These are phyloP conservation scores for Coemansia sp. DNA, from an alignment of 192 early-diverging fungal species.

Conservation along the genomic window DNA sequence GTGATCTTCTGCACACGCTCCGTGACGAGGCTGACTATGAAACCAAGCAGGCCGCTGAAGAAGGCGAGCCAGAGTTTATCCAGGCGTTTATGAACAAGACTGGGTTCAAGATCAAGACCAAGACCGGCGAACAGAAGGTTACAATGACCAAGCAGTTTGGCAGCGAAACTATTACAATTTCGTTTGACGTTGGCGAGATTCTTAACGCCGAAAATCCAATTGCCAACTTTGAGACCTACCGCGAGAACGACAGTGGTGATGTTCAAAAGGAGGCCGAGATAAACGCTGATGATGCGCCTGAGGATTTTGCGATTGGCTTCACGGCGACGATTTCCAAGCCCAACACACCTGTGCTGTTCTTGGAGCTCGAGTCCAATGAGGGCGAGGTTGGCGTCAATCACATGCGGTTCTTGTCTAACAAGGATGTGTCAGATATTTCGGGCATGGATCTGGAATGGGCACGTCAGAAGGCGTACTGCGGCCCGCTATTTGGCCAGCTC, in stretches of 20 bases:
- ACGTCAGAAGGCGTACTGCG: slow-evolving; percentile 81
- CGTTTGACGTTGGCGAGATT: slow-evolving; percentile 85
- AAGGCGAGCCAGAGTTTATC: slow-evolving; percentile 67
- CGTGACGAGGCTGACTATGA: slow-evolving; percentile 77
- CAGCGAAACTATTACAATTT: slow-evolving; percentile 84
- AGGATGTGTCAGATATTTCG: slow-evolving; percentile 61
- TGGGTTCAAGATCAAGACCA: slow-evolving; percentile 77
- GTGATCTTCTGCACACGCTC: slow-evolving; percentile 70
- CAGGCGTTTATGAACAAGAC: slow-evolving; percentile 68
- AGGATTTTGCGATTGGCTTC: slow-evolving; percentile 75
- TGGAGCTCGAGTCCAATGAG: slow-evolving; percentile 81
- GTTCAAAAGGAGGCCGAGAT: slow-evolving; percentile 59
- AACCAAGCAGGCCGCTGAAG: slow-evolving; percentile 57
- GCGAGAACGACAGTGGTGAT: slow-evolving; percentile 57
- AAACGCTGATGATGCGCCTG: slow-evolving; percentile 64
- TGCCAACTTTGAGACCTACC: slow-evolving; percentile 57
- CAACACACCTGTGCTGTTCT: slow-evolving; percentile 70
- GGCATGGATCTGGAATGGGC: slow-evolving; percentile 86
- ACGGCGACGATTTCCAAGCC: slow-evolving; percentile 83
- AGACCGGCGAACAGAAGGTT: slow-evolving; percentile 76
- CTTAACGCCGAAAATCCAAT: slow-evolving; percentile 73
- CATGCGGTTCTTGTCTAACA: slow-evolving; percentile 69
- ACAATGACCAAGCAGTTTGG: slow-evolving; percentile 80
- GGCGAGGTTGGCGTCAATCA: slow-evolving; percentile 83
- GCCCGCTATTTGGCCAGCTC: slow-evolving; percentile 88